Base-by-base conservation (phyloP, 176 grass and related monocot genomes). In the Eleusine coracana region DNA sequence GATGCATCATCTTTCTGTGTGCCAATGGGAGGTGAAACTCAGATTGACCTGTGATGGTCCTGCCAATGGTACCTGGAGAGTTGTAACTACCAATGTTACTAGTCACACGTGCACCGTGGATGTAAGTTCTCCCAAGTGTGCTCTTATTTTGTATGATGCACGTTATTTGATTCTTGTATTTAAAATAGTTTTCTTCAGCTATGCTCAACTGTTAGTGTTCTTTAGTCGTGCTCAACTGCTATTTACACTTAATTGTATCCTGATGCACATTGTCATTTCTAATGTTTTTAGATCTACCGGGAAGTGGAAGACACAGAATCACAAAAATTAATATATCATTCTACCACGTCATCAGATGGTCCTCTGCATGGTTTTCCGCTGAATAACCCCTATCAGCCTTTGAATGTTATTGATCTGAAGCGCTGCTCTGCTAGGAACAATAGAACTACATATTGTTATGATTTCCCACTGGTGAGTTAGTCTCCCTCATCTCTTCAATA, bases 11-110 rank as follows among this genome's bases (percentile, higher is more conserved):
- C 87, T 99, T 64, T 94, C 96, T 85, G 96, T 99, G 60, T 99
- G 96, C 78, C 91, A 99, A 42, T 99, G 96, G 93, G 96, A 99
- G 82, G 91, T 96, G 69, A 99, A 99, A 65, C 87, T 99, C 68
- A 84, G 82, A 62, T 86, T 99, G 73, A 87, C 88, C 13, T 88
- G 89, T 18, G 87, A 90, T 80, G 93, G 96, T 23, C 79, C 85
- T 10, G 85, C 96, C 41, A 83, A 76, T 89, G 92, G 96, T 86
- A 84, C 85, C 81, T 99, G 96, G 96, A 94, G 96, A 85, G 79
- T 96, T 51, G 93, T 92, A 67, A 92, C 90, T 23, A 93, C 93
- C 18, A 99, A 99, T 88, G 91, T 96, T 74, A 99, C 96, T 64
- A 85, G 91, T 83, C 96, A 96, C 74, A 93, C 96, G 17, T 99